These are phyloP conservation scores for Annulohypoxylon stygium DNA, from an alignment of 495 filamentous ascomycete species.

Conservation along the genomic window DNA sequence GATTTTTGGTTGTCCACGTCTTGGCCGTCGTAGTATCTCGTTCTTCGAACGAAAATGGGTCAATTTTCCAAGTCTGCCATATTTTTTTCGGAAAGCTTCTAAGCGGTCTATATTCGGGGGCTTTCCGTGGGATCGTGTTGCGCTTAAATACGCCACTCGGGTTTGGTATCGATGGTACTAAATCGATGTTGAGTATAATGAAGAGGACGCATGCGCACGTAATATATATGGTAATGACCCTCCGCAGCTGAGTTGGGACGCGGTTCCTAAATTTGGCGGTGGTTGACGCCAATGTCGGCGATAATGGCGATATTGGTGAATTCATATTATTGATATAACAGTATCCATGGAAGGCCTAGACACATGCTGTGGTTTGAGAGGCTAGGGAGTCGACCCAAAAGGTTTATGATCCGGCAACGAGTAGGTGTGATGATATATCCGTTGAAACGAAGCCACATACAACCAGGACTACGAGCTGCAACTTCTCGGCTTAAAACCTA, in stretches of 20 bases:
- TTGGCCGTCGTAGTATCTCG: conserved; percentile 65
- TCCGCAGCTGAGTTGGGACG: conserved; percentile 51
- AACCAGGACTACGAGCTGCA: not conserved
- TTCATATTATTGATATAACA: conserved; percentile 48
- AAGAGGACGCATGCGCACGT: conserved; percentile 54
- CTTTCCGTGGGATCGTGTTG: conserved; percentile 19
- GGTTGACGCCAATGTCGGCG: conserved; percentile 54
- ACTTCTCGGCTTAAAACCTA: conserved; percentile 4
- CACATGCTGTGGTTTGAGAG: not conserved
- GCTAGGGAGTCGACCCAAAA: not conserved
- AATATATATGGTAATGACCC: conserved; percentile 53
- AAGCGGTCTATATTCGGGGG: conserved; percentile 39
- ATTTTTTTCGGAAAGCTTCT: conserved; percentile 66
- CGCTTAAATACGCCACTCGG: conserved; percentile 31
- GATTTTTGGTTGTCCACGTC: conserved; percentile 71
- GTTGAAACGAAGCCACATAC: no score
- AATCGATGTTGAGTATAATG: conserved; percentile 59
- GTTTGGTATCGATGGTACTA: conserved; percentile 39
- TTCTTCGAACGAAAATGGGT: conserved; percentile 68
- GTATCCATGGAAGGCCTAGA: not conserved
- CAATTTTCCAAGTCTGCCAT: conserved; percentile 78
- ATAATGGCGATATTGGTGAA: conserved; percentile 52
- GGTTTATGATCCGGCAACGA: not conserved
- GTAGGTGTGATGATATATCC: not conserved
- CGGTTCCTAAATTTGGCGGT: conserved; percentile 52